phyloP scores from a whole-genome alignment of 1,139 yeast genomes.

The Scheffersomyces titani region DNA sequence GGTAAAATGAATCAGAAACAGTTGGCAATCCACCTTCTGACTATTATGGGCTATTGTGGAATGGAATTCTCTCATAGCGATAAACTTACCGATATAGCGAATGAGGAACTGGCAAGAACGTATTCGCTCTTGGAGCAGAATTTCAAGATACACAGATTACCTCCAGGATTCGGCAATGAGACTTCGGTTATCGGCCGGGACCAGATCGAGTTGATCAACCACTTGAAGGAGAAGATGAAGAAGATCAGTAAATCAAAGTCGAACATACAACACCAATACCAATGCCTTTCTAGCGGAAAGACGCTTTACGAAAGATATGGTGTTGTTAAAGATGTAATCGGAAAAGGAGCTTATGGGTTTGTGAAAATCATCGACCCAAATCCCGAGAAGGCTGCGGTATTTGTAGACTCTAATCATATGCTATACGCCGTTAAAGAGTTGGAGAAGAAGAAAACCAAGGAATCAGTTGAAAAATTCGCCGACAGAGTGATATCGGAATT shows the following conservation, averaged over 20 bases:
- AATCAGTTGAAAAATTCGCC: conserved; percentile 59
- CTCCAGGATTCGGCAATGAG: conserved; percentile 18
- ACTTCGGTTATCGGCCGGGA: conserved; percentile 60
- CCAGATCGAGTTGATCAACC: conserved; percentile 54
- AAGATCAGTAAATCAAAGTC: conserved; percentile 7
- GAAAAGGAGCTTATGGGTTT: conserved; percentile 84
- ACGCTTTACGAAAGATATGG: conserved; percentile 66
- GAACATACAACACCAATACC: conserved; percentile 14
- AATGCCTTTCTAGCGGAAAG: conserved; percentile 21
- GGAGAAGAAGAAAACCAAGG: conserved; percentile 29
- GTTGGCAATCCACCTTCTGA: conserved; percentile 24
- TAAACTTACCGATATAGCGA: conserved; percentile 25
- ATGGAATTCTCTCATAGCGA: conserved; percentile 16
- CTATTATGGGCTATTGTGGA: conserved; percentile 40
- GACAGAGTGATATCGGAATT: conserved; percentile 76
- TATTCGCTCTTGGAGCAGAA: conserved; percentile 28
- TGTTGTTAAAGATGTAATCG: conserved; percentile 74
- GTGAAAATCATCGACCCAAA: conserved; percentile 69
- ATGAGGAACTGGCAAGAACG: conserved; percentile 36
- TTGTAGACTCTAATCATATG: conserved; percentile 10
- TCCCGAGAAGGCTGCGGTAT: conserved; percentile 20
- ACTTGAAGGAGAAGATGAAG: conserved; percentile 45
- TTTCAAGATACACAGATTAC: conserved; percentile 25
- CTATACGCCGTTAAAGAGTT: conserved; percentile 77
- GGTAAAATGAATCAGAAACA: conserved; percentile 13